These are phyloP conservation scores for Tulasnella sp. DNA, from an alignment of 768 basidiomycete genomes.

Conservation along the genomic window DNA sequence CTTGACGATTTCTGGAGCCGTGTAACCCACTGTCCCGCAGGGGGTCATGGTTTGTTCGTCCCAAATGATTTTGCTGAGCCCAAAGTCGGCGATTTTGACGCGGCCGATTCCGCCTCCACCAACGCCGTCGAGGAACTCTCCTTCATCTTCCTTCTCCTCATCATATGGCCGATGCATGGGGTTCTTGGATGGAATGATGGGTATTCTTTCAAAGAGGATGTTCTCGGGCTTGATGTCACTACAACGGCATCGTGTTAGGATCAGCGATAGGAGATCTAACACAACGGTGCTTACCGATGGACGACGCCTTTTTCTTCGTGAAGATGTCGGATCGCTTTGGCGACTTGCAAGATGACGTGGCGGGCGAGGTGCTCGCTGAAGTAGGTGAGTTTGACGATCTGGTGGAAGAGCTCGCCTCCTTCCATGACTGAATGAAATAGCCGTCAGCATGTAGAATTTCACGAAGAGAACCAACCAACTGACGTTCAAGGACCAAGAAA, in stretches of 20 bases:
- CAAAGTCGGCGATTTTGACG: conserved; percentile 99
- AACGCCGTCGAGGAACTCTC: conserved; percentile 81
- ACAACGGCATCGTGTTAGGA: not conserved
- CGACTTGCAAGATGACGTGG: conserved; percentile 94
- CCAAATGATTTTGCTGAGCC: conserved; percentile 95
- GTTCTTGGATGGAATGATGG: conserved; percentile 74
- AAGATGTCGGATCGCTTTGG: conserved; percentile 84
- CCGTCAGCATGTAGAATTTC: not conserved
- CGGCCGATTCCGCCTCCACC: conserved; percentile 96
- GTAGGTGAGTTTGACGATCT: conserved; percentile 98
- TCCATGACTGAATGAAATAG: conserved; percentile 60
- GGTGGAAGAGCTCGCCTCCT: conserved; percentile 96
- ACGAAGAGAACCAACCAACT: not conserved
- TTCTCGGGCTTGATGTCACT: conserved; percentile 98
- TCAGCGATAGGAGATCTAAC: not conserved
- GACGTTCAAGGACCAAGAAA: conserved; percentile 82
- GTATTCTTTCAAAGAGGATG: conserved; percentile 84
- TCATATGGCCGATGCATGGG: conserved; percentile 78
- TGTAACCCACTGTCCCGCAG: conserved; percentile 99
- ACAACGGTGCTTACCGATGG: conserved; percentile 48
- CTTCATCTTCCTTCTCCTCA: conserved; percentile 98
- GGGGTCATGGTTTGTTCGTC: conserved; percentile 99
- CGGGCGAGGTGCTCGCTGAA: conserved; percentile 96
- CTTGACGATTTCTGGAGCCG: conserved; percentile 98
- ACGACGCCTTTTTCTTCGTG: conserved; percentile 98